Percentiles rank a stretch among this genome's conserved stretches.
Evolutionary conservation across 2,329 filamentous ascomycete genomes (phyloP).

Genomic region (Talaromyces funiculosus): DNA sequence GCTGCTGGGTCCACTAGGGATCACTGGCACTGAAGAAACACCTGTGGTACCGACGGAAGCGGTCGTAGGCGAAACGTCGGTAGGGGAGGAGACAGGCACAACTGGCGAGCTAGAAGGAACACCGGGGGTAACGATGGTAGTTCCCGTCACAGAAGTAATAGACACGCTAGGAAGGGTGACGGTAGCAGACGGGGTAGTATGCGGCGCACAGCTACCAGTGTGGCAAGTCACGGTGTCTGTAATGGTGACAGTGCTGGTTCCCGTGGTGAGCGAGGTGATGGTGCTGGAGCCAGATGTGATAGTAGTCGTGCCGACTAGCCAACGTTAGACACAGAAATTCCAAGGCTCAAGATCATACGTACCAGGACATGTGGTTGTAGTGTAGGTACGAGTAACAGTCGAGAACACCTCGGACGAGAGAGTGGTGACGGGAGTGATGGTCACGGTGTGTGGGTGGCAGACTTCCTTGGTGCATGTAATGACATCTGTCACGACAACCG

Average conservation of each 20-base stretch:
- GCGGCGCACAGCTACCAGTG: conserved; percentile 7
- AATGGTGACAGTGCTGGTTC: conserved; percentile 7
- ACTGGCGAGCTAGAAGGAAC: background rate
- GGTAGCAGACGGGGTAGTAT: conserved; percentile 5
- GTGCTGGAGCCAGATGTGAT: conserved; percentile 9
- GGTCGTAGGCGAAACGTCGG: background rate
- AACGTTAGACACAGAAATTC: background rate
- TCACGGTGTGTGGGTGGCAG: conserved; percentile 9
- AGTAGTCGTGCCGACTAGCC: conserved; percentile 11
- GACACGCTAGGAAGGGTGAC: background rate
- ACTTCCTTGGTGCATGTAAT: conserved; percentile 11
- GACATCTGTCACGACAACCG: conserved; percentile 4
- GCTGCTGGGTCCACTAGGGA: background rate
- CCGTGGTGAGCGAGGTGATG: conserved; percentile 8
- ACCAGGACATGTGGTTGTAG: conserved; percentile 15
- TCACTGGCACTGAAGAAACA: background rate
- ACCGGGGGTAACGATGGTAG: background rate
- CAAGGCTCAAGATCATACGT: background rate
- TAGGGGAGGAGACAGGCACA: background rate
- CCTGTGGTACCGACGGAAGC: background rate
- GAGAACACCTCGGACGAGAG: conserved; percentile 1
- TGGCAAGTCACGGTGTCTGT: conserved; percentile 14
- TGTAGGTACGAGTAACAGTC: conserved; percentile 12
- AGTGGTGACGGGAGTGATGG: background rate
- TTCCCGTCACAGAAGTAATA: background rate